A percentile compares a stretch with the other conserved stretches of the same genome.
Conservation (phyloP, 805 yeast genomes). For the Citeromyces matritensis region DNA sequence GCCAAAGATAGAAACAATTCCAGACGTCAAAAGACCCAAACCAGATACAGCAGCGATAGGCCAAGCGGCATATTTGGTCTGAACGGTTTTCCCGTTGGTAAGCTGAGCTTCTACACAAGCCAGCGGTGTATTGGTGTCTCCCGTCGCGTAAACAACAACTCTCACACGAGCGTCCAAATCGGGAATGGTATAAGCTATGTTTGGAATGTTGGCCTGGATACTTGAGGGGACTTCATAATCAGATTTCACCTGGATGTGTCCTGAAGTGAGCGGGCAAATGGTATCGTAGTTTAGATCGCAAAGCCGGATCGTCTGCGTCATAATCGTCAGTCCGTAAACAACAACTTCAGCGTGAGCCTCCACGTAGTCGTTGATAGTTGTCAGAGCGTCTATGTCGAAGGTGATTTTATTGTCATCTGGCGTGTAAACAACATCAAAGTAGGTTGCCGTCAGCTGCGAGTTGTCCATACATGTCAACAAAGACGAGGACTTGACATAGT, state of each 20-base stretch:
- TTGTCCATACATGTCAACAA: slow-evolving; percentile 84
- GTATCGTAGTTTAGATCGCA: slow-evolving; percentile 42
- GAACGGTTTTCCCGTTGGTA: slow-evolving; percentile 85
- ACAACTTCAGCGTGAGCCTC: slow-evolving; percentile 50
- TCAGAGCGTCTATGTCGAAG: slow-evolving; percentile 62
- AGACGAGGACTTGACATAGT: slow-evolving; percentile 29
- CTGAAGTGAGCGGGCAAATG: slow-evolving; percentile 77
- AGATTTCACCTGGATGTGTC: slow-evolving; percentile 63
- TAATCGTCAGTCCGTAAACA: slow-evolving; percentile 66
- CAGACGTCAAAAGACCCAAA: slow-evolving; percentile 76
- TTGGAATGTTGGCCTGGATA: slow-evolving; percentile 46
- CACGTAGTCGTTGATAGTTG: slow-evolving; percentile 63
- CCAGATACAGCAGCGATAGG: slow-evolving; percentile 90
- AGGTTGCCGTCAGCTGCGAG: slow-evolving; percentile 76
- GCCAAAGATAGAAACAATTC: slow-evolving; percentile 74
- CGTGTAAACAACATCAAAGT: slow-evolving; percentile 59
- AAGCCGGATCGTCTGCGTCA: slow-evolving; percentile 38
- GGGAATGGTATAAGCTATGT: slow-evolving; percentile 80
- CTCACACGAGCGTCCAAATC: slow-evolving; percentile 87
- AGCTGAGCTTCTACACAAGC: slow-evolving; percentile 90
- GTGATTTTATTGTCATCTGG: slow-evolving; percentile 50
- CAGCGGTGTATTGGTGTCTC: slow-evolving; percentile 26
- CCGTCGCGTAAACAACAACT: slow-evolving; percentile 43
- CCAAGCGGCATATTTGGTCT: slow-evolving; percentile 87
- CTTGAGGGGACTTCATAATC: slow-evolving; percentile 24